Evolutionary conservation across 2,329 filamentous ascomycete species (phyloP).

Genomic region (Alternaria atra): DNA sequence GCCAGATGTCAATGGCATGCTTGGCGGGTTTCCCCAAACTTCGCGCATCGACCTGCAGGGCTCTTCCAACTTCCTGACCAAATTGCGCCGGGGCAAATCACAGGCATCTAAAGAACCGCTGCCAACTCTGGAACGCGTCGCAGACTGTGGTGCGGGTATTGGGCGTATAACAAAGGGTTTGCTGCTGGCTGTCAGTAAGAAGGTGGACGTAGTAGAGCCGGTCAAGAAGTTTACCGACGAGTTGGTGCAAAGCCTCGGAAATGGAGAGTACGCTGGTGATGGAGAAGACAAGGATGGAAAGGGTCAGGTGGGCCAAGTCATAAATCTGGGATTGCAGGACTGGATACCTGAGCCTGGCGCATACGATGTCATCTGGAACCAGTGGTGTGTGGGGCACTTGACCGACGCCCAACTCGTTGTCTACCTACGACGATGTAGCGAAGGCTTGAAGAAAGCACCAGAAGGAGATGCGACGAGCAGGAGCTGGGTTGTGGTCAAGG

Average conservation of each 20-base stretch:
- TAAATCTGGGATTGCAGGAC: slow-evolving; percentile 76
- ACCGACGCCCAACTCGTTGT: slow-evolving; percentile 75
- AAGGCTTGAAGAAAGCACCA: slow-evolving; percentile 52
- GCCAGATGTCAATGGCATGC: slow-evolving; percentile 75
- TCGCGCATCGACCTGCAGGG: slow-evolving; percentile 76
- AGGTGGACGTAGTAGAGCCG: slow-evolving; percentile 86
- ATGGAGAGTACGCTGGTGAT: slow-evolving; percentile 33
- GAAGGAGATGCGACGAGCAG: slow-evolving; percentile 53
- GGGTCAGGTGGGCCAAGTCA: slow-evolving; percentile 69
- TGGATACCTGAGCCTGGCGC: slow-evolving; percentile 63
- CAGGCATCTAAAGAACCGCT: slow-evolving; percentile 30
- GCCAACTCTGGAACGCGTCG: slow-evolving; percentile 54
- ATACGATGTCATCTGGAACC: slow-evolving; percentile 88
- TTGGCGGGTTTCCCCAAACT: slow-evolving; percentile 76
- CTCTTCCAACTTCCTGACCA: slow-evolving; percentile 73
- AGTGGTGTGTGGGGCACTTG: slow-evolving; percentile 89
- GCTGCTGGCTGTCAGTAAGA: slow-evolving; percentile 72
- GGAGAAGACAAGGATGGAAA: slow-evolving; percentile 31
- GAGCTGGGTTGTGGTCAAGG: slow-evolving; percentile 75
- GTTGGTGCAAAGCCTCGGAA: slow-evolving; percentile 52
- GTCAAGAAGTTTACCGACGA: slow-evolving; percentile 79
- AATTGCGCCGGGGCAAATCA: slow-evolving; percentile 58
- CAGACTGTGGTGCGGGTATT: slow-evolving; percentile 75
- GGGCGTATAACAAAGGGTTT: slow-evolving; percentile 83
- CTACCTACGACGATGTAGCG: slow-evolving; percentile 71